Base-by-base conservation (phyloP, 1,139 yeast genomes). In the Kodamaea derodonti region DNA sequence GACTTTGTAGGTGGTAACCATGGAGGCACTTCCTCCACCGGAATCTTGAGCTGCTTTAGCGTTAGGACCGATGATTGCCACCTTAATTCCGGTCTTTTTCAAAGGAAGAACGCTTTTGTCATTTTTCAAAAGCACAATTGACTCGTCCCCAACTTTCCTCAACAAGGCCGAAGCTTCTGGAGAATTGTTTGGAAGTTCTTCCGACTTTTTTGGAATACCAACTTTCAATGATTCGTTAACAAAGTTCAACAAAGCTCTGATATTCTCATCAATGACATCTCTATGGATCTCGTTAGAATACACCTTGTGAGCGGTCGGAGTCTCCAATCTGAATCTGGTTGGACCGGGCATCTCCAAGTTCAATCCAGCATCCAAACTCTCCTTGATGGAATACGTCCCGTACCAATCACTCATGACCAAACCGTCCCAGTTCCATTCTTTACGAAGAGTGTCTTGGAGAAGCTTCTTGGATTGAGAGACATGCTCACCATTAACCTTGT, bases 291-390 rank as follows among this genome's bases (percentile, higher is more conserved):
- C 68, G 37, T 51, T 61, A 18, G 60, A 46, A 29, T 44, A 46
- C 24, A 71, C 60, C 32, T 62, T 62, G 45, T 69, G 74, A 20
- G 55, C 33, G 12, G 73, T 52, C 16, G 66, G 57, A 14, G 59
- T 59, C 14, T 49, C 38, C 24, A 65, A 62, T 56, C 83, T 62
- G 56, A 67, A 66, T 32, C 65, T 52, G 20, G 79, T 55, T 7
- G 78, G 76, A 27, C 84, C 84, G 1, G 84, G 84, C 80, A 78
- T 77, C 49, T 78, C 84, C 42, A 78, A 54, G 48, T 76, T 79
- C 37, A 77, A 55, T n/a, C 83, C 83, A 27, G 75, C 75, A 36
- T 69, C 67, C 37, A 78, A 52, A 15, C 78, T 56, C 24, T 62
- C 67, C 37, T 62, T 65, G 24, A 61, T 60, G 18, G 78, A 63